These are phyloP conservation scores for Sclerotinia spermophila DNA, from an alignment of 2,329 filamentous ascomycete species.

Conservation along the genomic window DNA sequence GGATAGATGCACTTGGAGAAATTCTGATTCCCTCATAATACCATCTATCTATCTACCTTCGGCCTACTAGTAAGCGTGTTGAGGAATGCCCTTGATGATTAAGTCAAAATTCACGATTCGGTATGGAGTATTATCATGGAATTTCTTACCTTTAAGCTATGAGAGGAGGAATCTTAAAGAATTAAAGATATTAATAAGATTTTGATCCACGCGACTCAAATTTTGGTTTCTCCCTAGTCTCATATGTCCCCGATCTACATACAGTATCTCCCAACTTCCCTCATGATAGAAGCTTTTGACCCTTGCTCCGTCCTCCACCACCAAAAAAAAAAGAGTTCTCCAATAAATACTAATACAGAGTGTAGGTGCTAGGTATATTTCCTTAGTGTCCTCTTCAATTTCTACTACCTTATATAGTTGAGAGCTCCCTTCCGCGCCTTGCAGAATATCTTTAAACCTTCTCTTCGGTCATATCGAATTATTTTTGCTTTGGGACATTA, in stretches of 20 bases:
- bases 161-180: no score
- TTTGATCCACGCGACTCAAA: background rate
- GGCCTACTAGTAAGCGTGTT: background rate
- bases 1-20: background rate
- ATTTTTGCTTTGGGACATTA: background rate
- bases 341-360: background rate
- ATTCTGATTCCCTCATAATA: no score
- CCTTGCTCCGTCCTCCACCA: constrained; percentile 4
- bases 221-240: background rate
- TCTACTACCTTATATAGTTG: constrained; percentile 4
- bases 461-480: background rate
- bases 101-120: background rate
- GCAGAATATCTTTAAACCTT: background rate
- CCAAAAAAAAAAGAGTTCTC: background rate
- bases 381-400: constrained; percentile 2
- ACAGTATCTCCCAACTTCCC: background rate
- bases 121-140: background rate
- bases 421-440: background rate
- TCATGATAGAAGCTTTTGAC: background rate
- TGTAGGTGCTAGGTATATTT: background rate
- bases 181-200: background rate
- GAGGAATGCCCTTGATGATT: background rate
- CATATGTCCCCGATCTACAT: constrained; percentile 1
- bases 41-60: background rate
- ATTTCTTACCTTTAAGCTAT: background rate